These are phyloP conservation scores for Lactarius evosmus DNA, from an alignment of 768 basidiomycete genomes.

Conservation along the genomic window DNA sequence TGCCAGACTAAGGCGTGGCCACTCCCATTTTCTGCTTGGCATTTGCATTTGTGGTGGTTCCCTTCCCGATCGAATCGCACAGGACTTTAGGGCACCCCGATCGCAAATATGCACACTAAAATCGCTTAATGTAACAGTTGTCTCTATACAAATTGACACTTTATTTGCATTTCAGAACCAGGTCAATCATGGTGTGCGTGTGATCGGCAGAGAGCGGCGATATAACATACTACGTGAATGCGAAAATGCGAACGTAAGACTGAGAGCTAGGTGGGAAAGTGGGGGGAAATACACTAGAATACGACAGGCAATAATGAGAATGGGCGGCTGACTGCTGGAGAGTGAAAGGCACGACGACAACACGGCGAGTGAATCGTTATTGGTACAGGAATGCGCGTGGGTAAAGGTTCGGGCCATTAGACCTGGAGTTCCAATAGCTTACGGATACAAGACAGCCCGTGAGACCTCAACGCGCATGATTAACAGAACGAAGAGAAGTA, in stretches of 20 bases:
- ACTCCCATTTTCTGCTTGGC: neutral
- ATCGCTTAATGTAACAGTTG: neutral
- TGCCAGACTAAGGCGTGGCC: too few relatives aligned
- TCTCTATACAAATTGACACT: neutral
- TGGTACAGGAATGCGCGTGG: conserved; percentile 21
- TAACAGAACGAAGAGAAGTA: conserved; percentile 7
- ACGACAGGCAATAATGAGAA: conserved; percentile 13
- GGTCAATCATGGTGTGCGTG: neutral
- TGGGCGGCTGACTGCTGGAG: neutral
- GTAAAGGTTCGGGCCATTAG: conserved; percentile 11
- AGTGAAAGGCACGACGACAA: conserved; percentile 15
- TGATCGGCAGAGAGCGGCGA: neutral
- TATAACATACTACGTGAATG: conserved; percentile 15
- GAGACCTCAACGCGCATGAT: conserved; percentile 8
- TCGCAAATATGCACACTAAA: neutral
- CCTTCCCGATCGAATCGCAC: neutral
- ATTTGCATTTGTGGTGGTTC: neutral
- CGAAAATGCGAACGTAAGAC: conserved; percentile 4
- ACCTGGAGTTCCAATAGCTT: conserved; percentile 8
- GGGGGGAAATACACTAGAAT: conserved; percentile 17
- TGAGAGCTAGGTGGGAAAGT: neutral
- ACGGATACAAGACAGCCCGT: conserved; percentile 17
- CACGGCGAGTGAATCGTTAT: conserved; percentile 10
- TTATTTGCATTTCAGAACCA: neutral
- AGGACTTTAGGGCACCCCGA: neutral